Percentiles rank a stretch among this genome's conserved stretches.
These are phyloP conservation scores for Coemansia reversa DNA, from an alignment of 192 early-diverging fungal genomes.

Conservation along the genomic window DNA sequence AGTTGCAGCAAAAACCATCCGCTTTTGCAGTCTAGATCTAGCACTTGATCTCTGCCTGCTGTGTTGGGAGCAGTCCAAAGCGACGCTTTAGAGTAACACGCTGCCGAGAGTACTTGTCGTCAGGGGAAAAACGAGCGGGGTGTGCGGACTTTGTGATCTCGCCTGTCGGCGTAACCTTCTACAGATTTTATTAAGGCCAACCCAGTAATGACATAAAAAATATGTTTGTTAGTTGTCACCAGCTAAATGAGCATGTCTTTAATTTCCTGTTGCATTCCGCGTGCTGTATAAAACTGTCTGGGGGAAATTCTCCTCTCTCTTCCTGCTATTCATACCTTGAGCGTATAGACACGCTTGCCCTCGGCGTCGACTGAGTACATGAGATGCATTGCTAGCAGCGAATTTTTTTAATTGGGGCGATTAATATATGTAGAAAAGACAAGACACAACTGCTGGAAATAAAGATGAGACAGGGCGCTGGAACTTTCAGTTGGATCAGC, in stretches of 20 bases:
- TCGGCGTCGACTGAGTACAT: conserved; percentile 78
- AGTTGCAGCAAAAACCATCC: not conserved
- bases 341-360: conserved; percentile 94
- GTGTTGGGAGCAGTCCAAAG: conserved; percentile 80
- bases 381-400: conserved; percentile 74
- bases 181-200: conserved; percentile 2
- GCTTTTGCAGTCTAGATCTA: not conserved
- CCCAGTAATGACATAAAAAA: not conserved
- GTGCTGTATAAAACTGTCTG: not conserved
- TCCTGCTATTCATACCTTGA: conserved; percentile 67
- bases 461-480: too few species aligned
- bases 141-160: conserved; percentile 94
- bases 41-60: conserved; percentile 56
- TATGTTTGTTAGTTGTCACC: not conserved
- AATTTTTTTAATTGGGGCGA: not conserved
- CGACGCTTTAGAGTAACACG: conserved; percentile 96
- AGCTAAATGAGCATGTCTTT: not conserved
- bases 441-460: not conserved
- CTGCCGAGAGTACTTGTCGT: conserved; percentile 98
- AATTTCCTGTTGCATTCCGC: not conserved
- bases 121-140: conserved; percentile 98
- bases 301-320: not conserved
- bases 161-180: conserved; percentile 81
- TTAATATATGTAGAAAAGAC: not conserved
- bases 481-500: not conserved